A percentile compares a stretch with the other conserved stretches of the same genome.
Evolutionary conservation across 2,329 filamentous ascomycete genomes (phyloP).

Genomic region (Exophiala mesophila): DNA sequence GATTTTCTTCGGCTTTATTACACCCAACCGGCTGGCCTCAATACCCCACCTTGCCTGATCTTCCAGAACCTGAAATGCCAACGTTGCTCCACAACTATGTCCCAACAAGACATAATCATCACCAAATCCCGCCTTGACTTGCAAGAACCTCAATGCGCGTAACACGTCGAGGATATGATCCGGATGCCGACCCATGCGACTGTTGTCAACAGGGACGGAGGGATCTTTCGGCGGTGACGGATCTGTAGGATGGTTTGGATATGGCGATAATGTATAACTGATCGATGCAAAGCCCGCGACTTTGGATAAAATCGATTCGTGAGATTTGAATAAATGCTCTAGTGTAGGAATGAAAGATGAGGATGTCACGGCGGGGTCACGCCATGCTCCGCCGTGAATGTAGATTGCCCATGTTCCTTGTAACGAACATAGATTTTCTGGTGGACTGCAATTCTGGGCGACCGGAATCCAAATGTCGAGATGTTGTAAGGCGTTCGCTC

Average conservation of each 20-base stretch:
- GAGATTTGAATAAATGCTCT: slow-evolving; percentile 50
- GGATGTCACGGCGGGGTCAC: slow-evolving; percentile 49
- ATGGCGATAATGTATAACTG: slow-evolving; percentile 59
- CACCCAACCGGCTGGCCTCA: slow-evolving; percentile 19
- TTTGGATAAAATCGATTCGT: neutral
- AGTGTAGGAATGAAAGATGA: slow-evolving; percentile 27
- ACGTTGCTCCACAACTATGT: slow-evolving; percentile 59
- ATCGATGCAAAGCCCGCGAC: slow-evolving; percentile 46
- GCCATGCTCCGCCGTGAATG: slow-evolving; percentile 61
- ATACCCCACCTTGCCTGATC: slow-evolving; percentile 31
- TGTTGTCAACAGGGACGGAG: slow-evolving; percentile 12
- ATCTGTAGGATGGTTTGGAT: slow-evolving; percentile 32
- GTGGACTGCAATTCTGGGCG: neutral
- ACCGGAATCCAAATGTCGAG: slow-evolving; percentile 9
- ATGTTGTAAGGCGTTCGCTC: slow-evolving; percentile 6
- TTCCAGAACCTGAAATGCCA: slow-evolving; percentile 59
- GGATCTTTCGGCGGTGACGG: slow-evolving; percentile 3
- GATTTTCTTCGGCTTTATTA: slow-evolving; percentile 48
- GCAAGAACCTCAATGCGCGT: slow-evolving; percentile 48
- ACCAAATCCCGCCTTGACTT: slow-evolving; percentile 42
- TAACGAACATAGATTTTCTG: slow-evolving; percentile 1
- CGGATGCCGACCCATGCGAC: slow-evolving; percentile 52
- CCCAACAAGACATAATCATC: slow-evolving; percentile 53
- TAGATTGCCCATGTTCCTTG: slow-evolving; percentile 36
- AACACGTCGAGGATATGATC: slow-evolving; percentile 57